phyloP scores from a whole-genome alignment of 2,329 filamentous ascomycete species.

The Boeremia exigua region DNA sequence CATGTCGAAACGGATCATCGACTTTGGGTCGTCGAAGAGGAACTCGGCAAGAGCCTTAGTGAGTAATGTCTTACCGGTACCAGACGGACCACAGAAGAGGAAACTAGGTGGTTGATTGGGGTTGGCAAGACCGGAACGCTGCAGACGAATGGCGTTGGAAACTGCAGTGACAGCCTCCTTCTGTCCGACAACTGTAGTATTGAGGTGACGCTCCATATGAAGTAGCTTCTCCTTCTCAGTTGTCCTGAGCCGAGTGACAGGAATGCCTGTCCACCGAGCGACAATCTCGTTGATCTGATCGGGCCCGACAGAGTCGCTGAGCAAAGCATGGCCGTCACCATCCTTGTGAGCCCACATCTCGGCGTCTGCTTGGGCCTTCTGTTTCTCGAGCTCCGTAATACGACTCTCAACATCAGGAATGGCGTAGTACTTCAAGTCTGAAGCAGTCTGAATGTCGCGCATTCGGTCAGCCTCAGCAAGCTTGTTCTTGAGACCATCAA shows the following conservation, averaged over 20 bases:
- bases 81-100: constrained; percentile 97
- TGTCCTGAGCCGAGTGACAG: constrained; percentile 90
- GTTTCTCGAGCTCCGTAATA: constrained; percentile 81
- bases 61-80: constrained; percentile 96
- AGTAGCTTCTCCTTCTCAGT: constrained; percentile 98
- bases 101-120: constrained; percentile 97
- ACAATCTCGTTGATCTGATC: constrained; percentile 99
- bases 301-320: constrained; percentile 92
- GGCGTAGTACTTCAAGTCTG: constrained; percentile 95
- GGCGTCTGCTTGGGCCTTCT: constrained; percentile 80
- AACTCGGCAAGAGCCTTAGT: constrained; percentile 98
- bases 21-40: constrained; percentile 93
- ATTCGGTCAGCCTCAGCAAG: constrained; percentile 90
- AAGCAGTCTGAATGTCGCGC: constrained; percentile 83
- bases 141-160: constrained; percentile 92
- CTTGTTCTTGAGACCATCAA: constrained; percentile 89
- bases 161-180: constrained; percentile 92
- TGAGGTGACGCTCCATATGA: constrained; percentile 88
- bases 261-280: constrained; percentile 96
- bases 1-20: constrained; percentile 99
- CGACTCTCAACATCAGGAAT: constrained; percentile 87
- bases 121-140: constrained; percentile 92
- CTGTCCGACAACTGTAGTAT: constrained; percentile 88
- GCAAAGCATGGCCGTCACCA: constrained; percentile 67
- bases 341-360: constrained; percentile 64